Percentiles rank a stretch among this genome's conserved stretches.
Evolutionary conservation across 1,284 basidiomycete species (phyloP).

Genomic region (Austroboletus novae-zelandiae): DNA sequence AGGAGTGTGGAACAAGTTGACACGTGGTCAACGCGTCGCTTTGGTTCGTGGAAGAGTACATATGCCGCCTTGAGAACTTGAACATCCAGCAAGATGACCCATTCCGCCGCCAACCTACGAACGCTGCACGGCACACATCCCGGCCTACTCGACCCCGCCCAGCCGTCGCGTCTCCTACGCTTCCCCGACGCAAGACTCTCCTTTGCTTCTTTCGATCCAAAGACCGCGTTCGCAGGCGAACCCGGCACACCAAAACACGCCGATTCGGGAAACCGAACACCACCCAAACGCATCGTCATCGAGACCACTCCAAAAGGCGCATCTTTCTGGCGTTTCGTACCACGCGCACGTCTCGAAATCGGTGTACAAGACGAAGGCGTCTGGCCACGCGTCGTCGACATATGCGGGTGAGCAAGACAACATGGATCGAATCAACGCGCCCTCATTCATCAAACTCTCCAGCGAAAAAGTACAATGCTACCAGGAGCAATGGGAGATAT

Average conservation of each 20-base stretch:
- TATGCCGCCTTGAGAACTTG: background rate
- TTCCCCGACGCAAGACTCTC: conserved; percentile 50
- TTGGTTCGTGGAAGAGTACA: conserved; percentile 2
- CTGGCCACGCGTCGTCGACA: conserved; percentile 63
- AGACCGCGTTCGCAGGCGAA: conserved; percentile 49
- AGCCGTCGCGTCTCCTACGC: conserved; percentile 56
- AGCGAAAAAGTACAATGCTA: conserved; percentile 52
- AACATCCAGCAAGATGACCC: conserved; percentile 12
- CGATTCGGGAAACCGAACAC: conserved; percentile 45
- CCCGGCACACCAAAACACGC: conserved; percentile 39
- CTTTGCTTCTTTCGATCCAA: conserved; percentile 70
- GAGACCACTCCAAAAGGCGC: conserved; percentile 54
- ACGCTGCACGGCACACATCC: conserved; percentile 37
- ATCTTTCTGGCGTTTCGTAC: conserved; percentile 71
- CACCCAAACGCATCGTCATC: conserved; percentile 67
- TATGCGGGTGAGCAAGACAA: conserved; percentile 58
- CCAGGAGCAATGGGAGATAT: conserved; percentile 80
- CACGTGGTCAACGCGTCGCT: conserved; percentile 14
- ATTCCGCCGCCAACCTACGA: conserved; percentile 7
- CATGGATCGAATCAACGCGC: conserved; percentile 2
- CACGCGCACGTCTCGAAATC: conserved; percentile 55
- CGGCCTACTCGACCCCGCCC: conserved; percentile 59
- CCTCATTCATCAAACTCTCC: conserved; percentile 11
- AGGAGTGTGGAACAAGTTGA: background rate
- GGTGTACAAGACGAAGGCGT: conserved; percentile 60